These are phyloP conservation scores for Quercus agrifolia DNA, from an alignment of 306 rosid genomes.

Conservation along the genomic window DNA sequence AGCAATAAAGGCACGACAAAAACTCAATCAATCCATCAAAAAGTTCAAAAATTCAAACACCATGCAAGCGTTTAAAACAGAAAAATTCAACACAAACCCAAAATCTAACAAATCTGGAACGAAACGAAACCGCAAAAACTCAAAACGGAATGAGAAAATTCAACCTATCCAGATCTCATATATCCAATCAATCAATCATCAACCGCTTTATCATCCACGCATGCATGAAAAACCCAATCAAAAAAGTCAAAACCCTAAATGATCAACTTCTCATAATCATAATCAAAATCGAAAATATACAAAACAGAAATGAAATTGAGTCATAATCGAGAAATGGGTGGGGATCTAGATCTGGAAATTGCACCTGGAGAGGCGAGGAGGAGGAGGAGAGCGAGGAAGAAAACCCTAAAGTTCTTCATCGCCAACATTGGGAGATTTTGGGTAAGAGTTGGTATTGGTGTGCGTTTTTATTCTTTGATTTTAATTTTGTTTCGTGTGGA, in stretches of 20 bases:
- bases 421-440: slow-evolving; percentile 33
- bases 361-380: slow-evolving; percentile 84
- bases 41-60: neutral
- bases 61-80: neutral
- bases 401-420: slow-evolving; percentile 37
- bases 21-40: no score
- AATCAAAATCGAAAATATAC: neutral
- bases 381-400: slow-evolving; percentile 66
- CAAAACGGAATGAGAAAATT: neutral
- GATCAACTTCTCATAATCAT: neutral
- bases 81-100: neutral
- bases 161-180: slow-evolving; percentile 25
- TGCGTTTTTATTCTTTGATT: neutral
- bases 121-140: neutral
- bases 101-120: neutral
- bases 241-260: neutral
- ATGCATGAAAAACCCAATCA: slow-evolving; percentile 1
- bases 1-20: neutral
- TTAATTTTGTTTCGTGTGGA: neutral
- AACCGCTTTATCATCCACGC: slow-evolving; percentile 33
- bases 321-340: neutral
- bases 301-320: neutral
- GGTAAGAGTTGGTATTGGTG: neutral
- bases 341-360: slow-evolving; percentile 55
- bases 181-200: slow-evolving; percentile 7